phyloP scores from a whole-genome alignment of 306 rosid species.

The Luffa acutangula region DNA sequence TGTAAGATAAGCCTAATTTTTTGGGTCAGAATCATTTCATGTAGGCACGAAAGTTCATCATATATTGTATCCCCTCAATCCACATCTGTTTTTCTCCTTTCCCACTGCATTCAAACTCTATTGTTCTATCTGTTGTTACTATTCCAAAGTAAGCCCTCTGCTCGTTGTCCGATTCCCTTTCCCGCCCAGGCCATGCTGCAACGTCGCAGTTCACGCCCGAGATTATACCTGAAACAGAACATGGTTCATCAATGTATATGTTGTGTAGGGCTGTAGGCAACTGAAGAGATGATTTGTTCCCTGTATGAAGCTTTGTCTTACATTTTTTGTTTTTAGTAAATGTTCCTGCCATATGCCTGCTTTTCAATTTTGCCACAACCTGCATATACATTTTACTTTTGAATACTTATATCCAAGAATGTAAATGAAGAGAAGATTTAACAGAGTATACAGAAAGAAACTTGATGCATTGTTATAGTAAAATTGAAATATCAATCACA shows the following conservation, averaged over 20 bases:
- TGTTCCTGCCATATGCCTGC: conserved; percentile 86
- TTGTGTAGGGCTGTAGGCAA: not conserved
- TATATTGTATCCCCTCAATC: conserved; percentile 72
- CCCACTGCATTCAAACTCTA: conserved; percentile 79
- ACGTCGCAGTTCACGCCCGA: conserved; percentile 51
- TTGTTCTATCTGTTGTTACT: conserved; percentile 52
- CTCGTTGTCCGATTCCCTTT: conserved; percentile 31
- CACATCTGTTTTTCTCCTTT: conserved; percentile 62
- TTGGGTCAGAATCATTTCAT: conserved; percentile 13
- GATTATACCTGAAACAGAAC: conserved; percentile 52
- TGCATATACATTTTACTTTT: conserved; percentile 23
- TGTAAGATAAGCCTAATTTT: not conserved
- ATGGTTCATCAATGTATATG: not conserved
- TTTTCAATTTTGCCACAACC: conserved; percentile 88
- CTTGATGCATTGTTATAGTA: not conserved
- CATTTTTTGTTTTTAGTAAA: conserved; percentile 84
- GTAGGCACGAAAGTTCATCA: conserved; percentile 55
- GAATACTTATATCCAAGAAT: not conserved
- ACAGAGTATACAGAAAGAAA: not conserved
- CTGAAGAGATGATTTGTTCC: conserved; percentile 3
- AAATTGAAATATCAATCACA: not conserved
- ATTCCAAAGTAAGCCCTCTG: conserved; percentile 70
- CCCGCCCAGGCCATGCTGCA: conserved; percentile 72
- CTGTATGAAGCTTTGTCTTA: conserved; percentile 33
- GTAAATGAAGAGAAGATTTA: not conserved